Base-by-base conservation (phyloP, 257 asterid genomes). In the Cordia subcordata region DNA sequence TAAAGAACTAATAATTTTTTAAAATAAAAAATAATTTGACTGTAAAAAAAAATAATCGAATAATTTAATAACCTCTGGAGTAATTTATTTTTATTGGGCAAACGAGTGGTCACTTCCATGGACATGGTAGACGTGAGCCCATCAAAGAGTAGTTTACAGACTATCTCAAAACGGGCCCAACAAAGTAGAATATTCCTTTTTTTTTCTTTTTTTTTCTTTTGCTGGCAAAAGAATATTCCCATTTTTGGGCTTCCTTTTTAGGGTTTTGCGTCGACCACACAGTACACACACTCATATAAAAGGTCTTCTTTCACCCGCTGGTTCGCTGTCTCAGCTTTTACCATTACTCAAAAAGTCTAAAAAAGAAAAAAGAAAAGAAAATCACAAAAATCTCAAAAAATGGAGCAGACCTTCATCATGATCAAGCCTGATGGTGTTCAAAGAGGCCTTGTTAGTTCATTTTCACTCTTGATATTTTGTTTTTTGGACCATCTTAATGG, bases 391-490 rank as follows among this genome's bases (percentile, higher is more conserved):
- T 4, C n/a, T 2, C 4, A 11, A 54, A 49, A 53, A 69, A 92
- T 93, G 99, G 99, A 93, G 94, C 95, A 85, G 65, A 88, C 99
- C 10, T 93, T 93, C 80, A 85, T 93, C 58, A 93, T 93, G 99
- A 93, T 93, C 79, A 89, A 93, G 83, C 99, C 99, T 23, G 99
- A 93, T 65, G 99, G 99, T 27, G 97, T 93, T 59, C 99, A 93
- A 65, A 84, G 99, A 67, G 94, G 94, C 79, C 75, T 93, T 80
- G 99, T 93, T 64, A 18, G 84, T 42, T 78, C 15, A 56, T 23
- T 55, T 0, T 15, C 4, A 8, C 19, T 11, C 0, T 0, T 8
- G 50, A 49, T 16, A 19, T 20, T 9, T 0, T 14, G 16, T 0
- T 10, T 8, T 39, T 35, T 5, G 1, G 10, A 8, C 32, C 19